Evolutionary conservation across 176 grass and related monocot genomes (phyloP).

Genomic region (Dactylis glomerata): DNA sequence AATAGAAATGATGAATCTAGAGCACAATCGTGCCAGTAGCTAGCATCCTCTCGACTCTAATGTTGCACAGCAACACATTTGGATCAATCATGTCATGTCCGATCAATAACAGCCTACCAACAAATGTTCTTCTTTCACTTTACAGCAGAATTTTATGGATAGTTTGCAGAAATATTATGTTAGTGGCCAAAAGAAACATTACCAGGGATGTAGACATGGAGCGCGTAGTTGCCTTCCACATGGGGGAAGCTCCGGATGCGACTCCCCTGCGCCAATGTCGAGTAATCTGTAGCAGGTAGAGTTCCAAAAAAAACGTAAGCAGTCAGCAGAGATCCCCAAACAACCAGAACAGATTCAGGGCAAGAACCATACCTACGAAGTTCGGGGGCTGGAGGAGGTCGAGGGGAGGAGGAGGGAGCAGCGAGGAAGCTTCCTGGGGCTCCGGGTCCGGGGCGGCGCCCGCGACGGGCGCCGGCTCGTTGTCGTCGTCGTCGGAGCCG

Average conservation of each 20-base stretch:
- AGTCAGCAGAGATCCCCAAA: not conserved
- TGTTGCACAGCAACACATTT: not conserved
- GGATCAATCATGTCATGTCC: not conserved
- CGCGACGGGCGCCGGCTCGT: not conserved
- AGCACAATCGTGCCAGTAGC: not conserved
- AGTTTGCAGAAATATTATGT: not conserved
- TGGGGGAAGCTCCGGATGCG: constrained; percentile 89
- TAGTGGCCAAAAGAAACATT: not conserved
- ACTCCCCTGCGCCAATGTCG: constrained; percentile 48
- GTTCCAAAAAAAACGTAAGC: constrained; percentile 5
- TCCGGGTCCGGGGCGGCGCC: not conserved
- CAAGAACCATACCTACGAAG: constrained; percentile 52
- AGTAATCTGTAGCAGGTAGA: constrained; percentile 57
- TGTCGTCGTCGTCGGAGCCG: constrained; percentile 48
- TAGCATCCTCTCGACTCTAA: not conserved
- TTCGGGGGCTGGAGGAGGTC: constrained; percentile 73
- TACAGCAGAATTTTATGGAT: not conserved
- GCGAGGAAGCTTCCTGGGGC: not conserved
- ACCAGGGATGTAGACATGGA: constrained; percentile 91
- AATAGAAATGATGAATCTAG: not conserved
- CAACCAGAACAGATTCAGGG: not conserved
- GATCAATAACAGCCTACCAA: not conserved
- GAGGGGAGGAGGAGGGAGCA: constrained; percentile 67
- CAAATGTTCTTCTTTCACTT: not conserved
- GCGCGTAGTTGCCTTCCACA: constrained; percentile 73